Conservation (phyloP, 192 early-diverging fungal genomes). For the Backusella psychrophila region DNA sequence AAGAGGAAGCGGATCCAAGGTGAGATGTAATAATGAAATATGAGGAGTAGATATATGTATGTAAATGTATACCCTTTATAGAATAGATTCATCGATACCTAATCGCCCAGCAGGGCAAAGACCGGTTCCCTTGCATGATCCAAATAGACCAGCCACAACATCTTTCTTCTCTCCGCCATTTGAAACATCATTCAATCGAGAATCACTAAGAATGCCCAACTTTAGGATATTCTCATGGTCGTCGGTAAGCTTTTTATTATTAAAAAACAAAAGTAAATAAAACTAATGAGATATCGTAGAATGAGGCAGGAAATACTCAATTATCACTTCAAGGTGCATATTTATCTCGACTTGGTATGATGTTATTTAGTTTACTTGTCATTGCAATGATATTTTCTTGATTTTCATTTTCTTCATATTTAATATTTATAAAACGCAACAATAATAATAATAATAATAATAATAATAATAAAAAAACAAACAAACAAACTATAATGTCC, state of each 20-base stretch:
- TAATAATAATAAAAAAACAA: not conserved
- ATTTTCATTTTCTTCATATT: not conserved
- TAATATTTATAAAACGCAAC: not conserved
- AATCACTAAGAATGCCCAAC: conserved; percentile 69
- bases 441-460: not conserved
- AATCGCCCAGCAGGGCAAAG: conserved; percentile 76
- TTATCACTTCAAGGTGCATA: not conserved
- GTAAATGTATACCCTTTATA: not conserved
- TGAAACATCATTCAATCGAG: conserved; percentile 25
- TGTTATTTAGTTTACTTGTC: conserved; percentile 6
- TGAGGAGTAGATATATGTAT: not conserved
- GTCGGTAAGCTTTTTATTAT: conserved; percentile 33
- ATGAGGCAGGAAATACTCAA: not conserved
- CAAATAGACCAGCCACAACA: conserved; percentile 38
- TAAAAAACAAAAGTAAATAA: not conserved
- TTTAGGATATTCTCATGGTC: conserved; percentile 51
- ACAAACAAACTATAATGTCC: not conserved
- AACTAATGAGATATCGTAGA: not conserved
- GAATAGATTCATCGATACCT: conserved; percentile 49
- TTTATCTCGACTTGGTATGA: not conserved
- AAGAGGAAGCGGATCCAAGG: conserved; percentile 72
- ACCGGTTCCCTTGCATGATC: conserved; percentile 62
- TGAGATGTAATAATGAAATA: conserved; percentile 12
- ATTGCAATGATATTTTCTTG: conserved; percentile 7
- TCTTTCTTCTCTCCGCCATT: conserved; percentile 33